Conservation (phyloP, 164 flowering plant genomes). For the Magnolia officinalis region DNA sequence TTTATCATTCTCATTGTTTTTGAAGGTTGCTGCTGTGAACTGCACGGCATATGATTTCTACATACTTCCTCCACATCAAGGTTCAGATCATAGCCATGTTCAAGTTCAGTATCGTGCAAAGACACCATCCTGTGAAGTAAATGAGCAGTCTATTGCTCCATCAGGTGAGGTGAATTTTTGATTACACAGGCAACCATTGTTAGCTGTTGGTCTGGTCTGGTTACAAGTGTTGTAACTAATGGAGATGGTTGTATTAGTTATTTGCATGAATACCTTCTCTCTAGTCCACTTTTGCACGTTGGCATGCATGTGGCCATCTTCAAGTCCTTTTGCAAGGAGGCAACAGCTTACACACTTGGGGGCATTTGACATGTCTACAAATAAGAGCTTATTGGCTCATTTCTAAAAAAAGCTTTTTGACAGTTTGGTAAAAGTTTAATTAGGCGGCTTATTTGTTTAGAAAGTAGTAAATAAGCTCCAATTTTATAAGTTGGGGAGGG, state of each 20-base stretch:
- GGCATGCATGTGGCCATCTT: background rate
- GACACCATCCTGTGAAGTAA: background rate
- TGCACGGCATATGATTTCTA: constrained; percentile 12
- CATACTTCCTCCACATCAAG: constrained; percentile 22
- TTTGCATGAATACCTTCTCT: background rate
- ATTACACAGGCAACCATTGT: background rate
- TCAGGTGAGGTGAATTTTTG: constrained; percentile 8
- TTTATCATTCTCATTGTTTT: background rate
- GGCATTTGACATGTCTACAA: too few species aligned
- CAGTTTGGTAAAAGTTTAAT: too few species aligned
- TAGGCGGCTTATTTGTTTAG: too few species aligned
- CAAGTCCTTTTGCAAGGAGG: background rate
- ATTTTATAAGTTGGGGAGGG: too few species aligned
- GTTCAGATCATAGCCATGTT: constrained; percentile 6
- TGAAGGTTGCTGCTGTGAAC: constrained; percentile 26
- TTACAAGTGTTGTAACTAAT: background rate
- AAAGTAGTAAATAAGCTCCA: too few species aligned
- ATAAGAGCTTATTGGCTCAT: too few species aligned
- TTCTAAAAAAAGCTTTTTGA: too few species aligned
- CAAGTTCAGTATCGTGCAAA: constrained; percentile 13
- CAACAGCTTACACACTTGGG: background rate
- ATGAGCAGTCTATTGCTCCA: background rate
- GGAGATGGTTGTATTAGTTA: background rate
- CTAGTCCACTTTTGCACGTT: background rate
- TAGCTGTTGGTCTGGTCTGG: background rate